Evolutionary conservation across 805 yeast genomes (phyloP).

Genomic region (Ogataea kodamae): DNA sequence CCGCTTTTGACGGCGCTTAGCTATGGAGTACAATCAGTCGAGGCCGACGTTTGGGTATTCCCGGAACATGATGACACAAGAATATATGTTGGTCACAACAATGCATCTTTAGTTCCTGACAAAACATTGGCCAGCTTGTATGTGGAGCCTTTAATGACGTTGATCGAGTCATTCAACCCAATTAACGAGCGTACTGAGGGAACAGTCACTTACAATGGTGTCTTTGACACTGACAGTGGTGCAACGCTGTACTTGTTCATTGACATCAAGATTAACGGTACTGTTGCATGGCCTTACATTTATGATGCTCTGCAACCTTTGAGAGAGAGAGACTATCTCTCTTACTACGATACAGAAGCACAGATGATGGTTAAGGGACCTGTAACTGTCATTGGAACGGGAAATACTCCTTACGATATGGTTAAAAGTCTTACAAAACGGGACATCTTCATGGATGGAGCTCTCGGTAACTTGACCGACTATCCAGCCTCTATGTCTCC

Average conservation of each 20-base stretch:
- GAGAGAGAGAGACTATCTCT: conserved; percentile 45
- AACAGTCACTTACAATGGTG: conserved; percentile 21
- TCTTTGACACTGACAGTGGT: conserved; percentile 41
- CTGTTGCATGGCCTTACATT: conserved; percentile 45
- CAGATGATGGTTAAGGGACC: conserved; percentile 46
- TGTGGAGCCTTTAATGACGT: conserved; percentile 46
- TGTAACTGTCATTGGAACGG: conserved; percentile 61
- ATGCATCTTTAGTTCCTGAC: conserved; percentile 40
- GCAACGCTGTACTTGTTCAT: conserved; percentile 58
- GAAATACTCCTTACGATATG: conserved; percentile 51
- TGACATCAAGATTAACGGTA: conserved; percentile 61
- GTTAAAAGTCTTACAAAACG: conserved; percentile 27
- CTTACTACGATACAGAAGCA: conserved; percentile 41
- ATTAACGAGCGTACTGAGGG: conserved; percentile 20
- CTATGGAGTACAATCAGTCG: conserved; percentile 47
- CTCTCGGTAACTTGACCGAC: conserved; percentile 33
- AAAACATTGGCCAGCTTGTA: conserved; percentile 50
- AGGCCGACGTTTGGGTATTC: conserved; percentile 54
- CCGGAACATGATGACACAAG: conserved; percentile 21
- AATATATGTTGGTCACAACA: conserved; percentile 62
- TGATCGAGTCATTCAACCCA: conserved; percentile 49
- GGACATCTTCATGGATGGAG: conserved; percentile 52
- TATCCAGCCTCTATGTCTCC: conserved; percentile 29
- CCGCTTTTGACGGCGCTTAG: conserved; percentile 49
- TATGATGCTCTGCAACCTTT: conserved; percentile 45